Conservation (phyloP, 164 flowering plant genomes). For the Chloranthus sessilifolius region DNA sequence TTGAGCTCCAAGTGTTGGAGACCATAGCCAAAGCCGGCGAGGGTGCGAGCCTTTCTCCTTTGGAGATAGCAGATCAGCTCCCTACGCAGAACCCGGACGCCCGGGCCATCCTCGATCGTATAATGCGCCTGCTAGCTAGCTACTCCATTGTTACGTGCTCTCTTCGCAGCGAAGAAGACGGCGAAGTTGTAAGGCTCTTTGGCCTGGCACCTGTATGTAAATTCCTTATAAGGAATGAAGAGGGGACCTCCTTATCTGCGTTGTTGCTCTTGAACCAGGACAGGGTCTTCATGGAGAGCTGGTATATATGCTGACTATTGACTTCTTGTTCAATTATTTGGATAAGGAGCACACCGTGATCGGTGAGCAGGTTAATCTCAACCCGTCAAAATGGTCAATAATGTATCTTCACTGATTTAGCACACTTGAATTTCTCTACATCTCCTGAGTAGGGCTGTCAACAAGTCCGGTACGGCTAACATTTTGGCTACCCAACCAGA, state of each 20-base stretch:
- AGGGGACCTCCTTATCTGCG: constrained; percentile 61
- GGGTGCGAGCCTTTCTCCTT: constrained; percentile 39
- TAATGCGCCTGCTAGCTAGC: constrained; percentile 58
- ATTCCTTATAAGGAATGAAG: constrained; percentile 59
- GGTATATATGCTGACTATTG: too few species aligned
- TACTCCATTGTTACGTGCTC: constrained; percentile 48
- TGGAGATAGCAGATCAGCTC: constrained; percentile 52
- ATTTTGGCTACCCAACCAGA: too few species aligned
- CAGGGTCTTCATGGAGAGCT: constrained; percentile 86
- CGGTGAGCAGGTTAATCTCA: too few species aligned
- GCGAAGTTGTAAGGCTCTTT: constrained; percentile 24
- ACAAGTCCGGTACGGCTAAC: too few species aligned
- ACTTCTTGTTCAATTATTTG: too few species aligned
- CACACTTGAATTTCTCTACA: too few species aligned
- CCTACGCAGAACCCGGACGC: constrained; percentile 63
- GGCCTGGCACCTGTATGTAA: constrained; percentile 70
- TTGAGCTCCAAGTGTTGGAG: constrained; percentile 68
- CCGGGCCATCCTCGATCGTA: constrained; percentile 58
- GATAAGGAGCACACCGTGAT: too few species aligned
- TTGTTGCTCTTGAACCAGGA: constrained; percentile 76
- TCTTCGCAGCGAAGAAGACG: constrained; percentile 14
- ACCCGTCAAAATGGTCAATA: too few species aligned
- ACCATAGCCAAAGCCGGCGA: constrained; percentile 53
- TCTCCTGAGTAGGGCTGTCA: too few species aligned
- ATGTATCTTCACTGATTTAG: too few species aligned